These are phyloP conservation scores for Parathielavia hyrcaniae DNA, from an alignment of 495 filamentous ascomycete species.

Conservation along the genomic window DNA sequence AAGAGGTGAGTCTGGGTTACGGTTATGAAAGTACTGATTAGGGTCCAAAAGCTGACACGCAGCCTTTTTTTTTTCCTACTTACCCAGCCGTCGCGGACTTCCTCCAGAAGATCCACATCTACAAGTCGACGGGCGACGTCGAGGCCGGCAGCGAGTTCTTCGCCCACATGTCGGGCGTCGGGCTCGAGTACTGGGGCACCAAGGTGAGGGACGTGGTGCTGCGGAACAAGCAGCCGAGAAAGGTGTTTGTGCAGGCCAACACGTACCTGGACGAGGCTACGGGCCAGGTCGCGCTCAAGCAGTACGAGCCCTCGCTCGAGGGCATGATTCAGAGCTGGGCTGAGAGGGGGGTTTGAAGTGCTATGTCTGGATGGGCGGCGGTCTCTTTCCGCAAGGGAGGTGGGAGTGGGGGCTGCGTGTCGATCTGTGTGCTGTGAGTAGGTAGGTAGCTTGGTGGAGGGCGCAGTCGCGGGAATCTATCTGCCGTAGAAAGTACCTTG, in stretches of 20 bases:
- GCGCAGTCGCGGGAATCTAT: not conserved
- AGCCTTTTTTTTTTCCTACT: too few species aligned
- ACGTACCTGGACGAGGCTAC: conserved; percentile 61
- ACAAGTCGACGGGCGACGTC: conserved; percentile 84
- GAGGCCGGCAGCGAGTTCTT: conserved; percentile 70
- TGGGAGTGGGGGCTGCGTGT: too few species aligned
- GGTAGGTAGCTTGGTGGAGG: not conserved
- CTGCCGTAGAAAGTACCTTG: not conserved
- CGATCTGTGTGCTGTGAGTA: not conserved
- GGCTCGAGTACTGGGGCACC: conserved; percentile 69
- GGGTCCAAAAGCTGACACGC: not conserved
- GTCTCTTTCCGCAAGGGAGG: too few species aligned
- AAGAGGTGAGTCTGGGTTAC: conserved; percentile 41
- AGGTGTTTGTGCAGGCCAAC: conserved; percentile 95
- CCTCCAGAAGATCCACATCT: conserved; percentile 84
- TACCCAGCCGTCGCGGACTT: conserved; percentile 83
- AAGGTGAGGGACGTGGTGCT: conserved; percentile 73
- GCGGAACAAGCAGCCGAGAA: conserved; percentile 80
- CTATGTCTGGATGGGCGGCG: not conserved
- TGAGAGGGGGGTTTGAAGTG: conserved; percentile 64
- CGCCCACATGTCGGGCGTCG: conserved; percentile 72
- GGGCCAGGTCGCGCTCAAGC: conserved; percentile 69
- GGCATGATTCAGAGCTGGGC: conserved; percentile 89
- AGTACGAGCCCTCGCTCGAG: conserved; percentile 81
- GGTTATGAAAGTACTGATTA: conserved; percentile 24